Percentiles rank a stretch among this genome's conserved stretches.
Evolutionary conservation across 192 early-diverging fungal species (phyloP).

Genomic region (Phycomyces nitens): DNA sequence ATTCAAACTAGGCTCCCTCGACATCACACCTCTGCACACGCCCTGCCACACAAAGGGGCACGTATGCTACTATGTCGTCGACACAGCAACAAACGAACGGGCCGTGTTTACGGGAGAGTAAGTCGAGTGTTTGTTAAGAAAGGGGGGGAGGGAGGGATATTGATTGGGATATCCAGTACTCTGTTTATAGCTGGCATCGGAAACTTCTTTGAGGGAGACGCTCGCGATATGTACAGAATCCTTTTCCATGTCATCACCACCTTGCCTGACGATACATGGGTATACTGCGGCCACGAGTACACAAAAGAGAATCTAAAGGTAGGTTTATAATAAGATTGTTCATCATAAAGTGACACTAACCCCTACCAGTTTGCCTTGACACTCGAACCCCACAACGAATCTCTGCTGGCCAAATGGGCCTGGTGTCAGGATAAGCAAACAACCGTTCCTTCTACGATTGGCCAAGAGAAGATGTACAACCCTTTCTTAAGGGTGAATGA

Average conservation of each 20-base stretch:
- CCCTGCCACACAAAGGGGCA: constrained; percentile 87
- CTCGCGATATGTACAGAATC: constrained; percentile 56
- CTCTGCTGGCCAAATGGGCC: constrained; percentile 59
- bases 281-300: constrained; percentile 62
- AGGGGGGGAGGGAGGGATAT: neutral
- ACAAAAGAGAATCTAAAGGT: constrained; percentile 49
- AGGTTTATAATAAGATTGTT: constrained; percentile 12
- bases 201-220: constrained; percentile 56
- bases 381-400: constrained; percentile 73
- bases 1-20: constrained; percentile 74
- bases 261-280: constrained; percentile 58
- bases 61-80: constrained; percentile 79
- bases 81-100: constrained; percentile 50
- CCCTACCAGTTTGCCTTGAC: constrained; percentile 62
- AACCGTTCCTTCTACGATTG: constrained; percentile 84
- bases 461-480: constrained; percentile 79
- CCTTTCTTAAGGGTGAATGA: constrained; percentile 86
- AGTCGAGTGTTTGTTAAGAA: neutral
- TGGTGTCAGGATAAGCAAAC: constrained; percentile 52
- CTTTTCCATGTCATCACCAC: constrained; percentile 50
- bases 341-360: constrained; percentile 23
- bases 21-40: constrained; percentile 72
- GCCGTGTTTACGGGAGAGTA: constrained; percentile 84
- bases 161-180: constrained; percentile 25
- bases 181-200: constrained; percentile 56